These are phyloP conservation scores for Russula olivacea DNA, from an alignment of 768 basidiomycete species.

Conservation along the genomic window DNA sequence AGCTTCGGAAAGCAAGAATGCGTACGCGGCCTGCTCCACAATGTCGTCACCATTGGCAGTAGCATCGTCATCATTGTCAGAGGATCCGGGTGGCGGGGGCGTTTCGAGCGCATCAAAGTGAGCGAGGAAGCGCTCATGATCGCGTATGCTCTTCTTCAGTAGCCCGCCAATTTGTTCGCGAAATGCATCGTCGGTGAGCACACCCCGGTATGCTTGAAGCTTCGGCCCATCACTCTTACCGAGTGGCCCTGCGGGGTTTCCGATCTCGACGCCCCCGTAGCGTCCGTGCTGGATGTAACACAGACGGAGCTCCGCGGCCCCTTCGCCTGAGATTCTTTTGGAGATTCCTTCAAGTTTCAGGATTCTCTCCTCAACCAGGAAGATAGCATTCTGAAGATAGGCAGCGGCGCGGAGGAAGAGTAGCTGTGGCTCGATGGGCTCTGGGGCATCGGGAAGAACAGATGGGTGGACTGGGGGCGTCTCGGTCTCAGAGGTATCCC, in stretches of 20 bases:
- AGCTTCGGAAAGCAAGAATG: constrained; percentile 63
- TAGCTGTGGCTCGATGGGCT: constrained; percentile 80
- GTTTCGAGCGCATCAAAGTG: constrained; percentile 74
- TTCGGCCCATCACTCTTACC: constrained; percentile 56
- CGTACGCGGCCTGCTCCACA: constrained; percentile 53
- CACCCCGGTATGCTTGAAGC: constrained; percentile 52
- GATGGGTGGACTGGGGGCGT: constrained; percentile 60
- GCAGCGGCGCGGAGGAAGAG: constrained; percentile 83
- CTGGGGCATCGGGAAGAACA: constrained; percentile 69
- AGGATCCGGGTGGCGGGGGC: constrained; percentile 24
- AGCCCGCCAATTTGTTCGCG: constrained; percentile 54
- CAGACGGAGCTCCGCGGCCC: constrained; percentile 62
- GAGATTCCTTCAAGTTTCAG: constrained; percentile 64
- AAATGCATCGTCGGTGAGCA: constrained; percentile 50
- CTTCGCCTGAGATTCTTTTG: constrained; percentile 55
- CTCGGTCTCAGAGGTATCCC: constrained; percentile 48
- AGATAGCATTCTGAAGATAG: constrained; percentile 72
- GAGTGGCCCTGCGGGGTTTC: constrained; percentile 72
- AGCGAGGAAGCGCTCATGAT: constrained; percentile 77
- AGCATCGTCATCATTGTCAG: background rate
- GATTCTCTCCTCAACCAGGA: constrained; percentile 66
- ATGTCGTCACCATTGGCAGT: constrained; percentile 33
- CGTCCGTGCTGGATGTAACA: constrained; percentile 69
- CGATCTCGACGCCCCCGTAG: constrained; percentile 83
- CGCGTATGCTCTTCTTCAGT: constrained; percentile 70